Evolutionary conservation across 441 rosid species (phyloP).

Genomic region (Euphorbia corollata): DNA sequence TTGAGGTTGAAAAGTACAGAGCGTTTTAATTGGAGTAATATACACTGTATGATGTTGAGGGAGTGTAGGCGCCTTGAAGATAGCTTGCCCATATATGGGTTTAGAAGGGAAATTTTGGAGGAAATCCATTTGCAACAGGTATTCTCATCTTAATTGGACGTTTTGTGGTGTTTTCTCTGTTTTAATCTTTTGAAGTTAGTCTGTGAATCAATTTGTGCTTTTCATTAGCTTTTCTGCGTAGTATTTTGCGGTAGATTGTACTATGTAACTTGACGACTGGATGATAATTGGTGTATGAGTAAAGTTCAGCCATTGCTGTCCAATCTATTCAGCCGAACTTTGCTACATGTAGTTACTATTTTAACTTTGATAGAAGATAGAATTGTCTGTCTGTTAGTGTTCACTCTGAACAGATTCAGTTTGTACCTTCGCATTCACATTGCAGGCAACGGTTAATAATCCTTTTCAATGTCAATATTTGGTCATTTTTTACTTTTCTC

Average conservation of each 20-base stretch:
- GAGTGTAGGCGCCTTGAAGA: conserved; percentile 20
- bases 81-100: conserved; percentile 22
- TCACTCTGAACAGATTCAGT: neutral
- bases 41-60: conserved; percentile 16
- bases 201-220: neutral
- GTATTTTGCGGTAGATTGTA: neutral
- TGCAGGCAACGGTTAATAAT: neutral
- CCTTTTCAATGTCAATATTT: neutral
- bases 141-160: neutral
- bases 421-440: neutral
- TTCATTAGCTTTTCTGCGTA: neutral
- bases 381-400: neutral
- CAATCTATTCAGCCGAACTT: neutral
- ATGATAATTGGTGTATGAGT: neutral
- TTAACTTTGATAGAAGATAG: neutral
- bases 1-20: conserved; percentile 4
- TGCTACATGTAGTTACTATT: neutral
- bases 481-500: conserved; percentile 19
- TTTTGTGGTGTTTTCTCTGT: neutral
- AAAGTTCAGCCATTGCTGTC: neutral
- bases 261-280: conserved; percentile 5
- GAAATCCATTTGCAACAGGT: conserved; percentile 18
- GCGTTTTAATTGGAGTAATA: conserved; percentile 15
- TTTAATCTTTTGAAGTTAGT: neutral
- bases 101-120: conserved; percentile 24